Conservation (phyloP, 1,284 basidiomycete species). For the Apiotrichum laibachii region DNA sequence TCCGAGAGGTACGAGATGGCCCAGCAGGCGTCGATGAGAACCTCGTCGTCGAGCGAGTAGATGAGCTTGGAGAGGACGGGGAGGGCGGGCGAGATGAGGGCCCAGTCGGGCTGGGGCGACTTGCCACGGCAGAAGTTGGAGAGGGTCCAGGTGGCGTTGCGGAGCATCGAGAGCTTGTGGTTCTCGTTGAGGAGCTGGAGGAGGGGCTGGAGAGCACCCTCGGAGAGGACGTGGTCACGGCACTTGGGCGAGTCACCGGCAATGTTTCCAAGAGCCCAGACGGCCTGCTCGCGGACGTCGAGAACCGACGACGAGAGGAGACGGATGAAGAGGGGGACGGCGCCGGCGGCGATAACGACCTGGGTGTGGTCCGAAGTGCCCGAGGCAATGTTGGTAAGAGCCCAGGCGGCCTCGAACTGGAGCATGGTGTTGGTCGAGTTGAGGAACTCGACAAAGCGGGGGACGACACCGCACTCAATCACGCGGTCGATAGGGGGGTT, state of each 20-base stretch:
- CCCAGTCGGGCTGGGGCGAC: constrained; percentile 93
- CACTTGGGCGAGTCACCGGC: constrained; percentile 93
- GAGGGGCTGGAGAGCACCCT: constrained; percentile 57
- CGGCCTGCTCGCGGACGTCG: constrained; percentile 94
- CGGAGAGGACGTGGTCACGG: constrained; percentile 72
- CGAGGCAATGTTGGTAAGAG: constrained; percentile 98
- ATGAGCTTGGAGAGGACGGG: constrained; percentile 96
- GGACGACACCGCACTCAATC: constrained; percentile 95
- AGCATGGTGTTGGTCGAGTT: constrained; percentile 87
- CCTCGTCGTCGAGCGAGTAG: constrained; percentile 98
- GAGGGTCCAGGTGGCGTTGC: constrained; percentile 96
- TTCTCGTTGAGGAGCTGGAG: constrained; percentile 56
- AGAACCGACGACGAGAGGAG: constrained; percentile 78
- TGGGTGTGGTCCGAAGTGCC: constrained; percentile 98
- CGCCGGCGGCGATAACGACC: constrained; percentile 90
- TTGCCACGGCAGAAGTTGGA: constrained; percentile 98
- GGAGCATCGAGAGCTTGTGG: constrained; percentile 94
- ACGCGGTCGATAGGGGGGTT: constrained; percentile 99
- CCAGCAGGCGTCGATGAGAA: constrained; percentile 99
- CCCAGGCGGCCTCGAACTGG: constrained; percentile 99
- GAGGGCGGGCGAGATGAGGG: constrained; percentile 89
- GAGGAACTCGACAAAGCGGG: constrained; percentile 95
- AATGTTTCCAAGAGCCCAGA: constrained; percentile 96
- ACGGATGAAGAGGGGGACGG: constrained; percentile 97
- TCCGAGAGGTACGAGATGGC: constrained; percentile 99